phyloP scores from a whole-genome alignment of 2,329 filamentous ascomycete species.

The Venturia nashicola region DNA sequence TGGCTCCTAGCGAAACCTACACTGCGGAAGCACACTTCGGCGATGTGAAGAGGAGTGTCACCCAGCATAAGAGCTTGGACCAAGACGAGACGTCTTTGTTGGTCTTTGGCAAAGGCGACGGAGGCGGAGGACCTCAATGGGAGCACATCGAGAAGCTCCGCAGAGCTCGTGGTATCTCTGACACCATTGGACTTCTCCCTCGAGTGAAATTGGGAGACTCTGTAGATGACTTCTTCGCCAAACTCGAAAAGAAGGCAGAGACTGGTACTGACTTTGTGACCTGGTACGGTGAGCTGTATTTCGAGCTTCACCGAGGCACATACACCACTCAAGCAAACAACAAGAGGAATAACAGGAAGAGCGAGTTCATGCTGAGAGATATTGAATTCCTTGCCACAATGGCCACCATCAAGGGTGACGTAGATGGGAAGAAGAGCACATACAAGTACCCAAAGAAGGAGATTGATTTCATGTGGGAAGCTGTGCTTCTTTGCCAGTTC shows the following conservation, averaged over 20 bases:
- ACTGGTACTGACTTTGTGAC: slow-evolving; percentile 64
- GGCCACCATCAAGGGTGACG: slow-evolving; percentile 58
- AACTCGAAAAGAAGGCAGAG: slow-evolving; percentile 64
- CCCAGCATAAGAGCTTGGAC: slow-evolving; percentile 90
- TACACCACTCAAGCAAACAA: slow-evolving; percentile 98
- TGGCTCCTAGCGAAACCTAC: slow-evolving; percentile 92
- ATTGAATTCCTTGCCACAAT: slow-evolving; percentile 80
- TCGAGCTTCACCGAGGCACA: slow-evolving; percentile 91
- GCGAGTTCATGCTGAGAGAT: slow-evolving; percentile 75
- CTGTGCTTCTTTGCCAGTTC: slow-evolving; percentile 85
- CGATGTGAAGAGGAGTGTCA: slow-evolving; percentile 78
- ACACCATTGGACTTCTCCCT: slow-evolving; percentile 71
- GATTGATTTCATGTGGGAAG: slow-evolving; percentile 95
- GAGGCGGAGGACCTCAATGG: slow-evolving; percentile 88
- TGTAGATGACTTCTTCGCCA: slow-evolving; percentile 89
- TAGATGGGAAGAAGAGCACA: slow-evolving; percentile 18
- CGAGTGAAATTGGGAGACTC: slow-evolving; percentile 79
- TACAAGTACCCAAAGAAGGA: slow-evolving; percentile 91
- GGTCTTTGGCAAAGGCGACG: slow-evolving; percentile 93
- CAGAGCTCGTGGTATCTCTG: slow-evolving; percentile 80
- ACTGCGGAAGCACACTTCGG: slow-evolving; percentile 91
- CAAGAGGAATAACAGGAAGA: slow-evolving; percentile 82
- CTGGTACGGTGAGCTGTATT: slow-evolving; percentile 97
- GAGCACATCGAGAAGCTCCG: slow-evolving; percentile 90
- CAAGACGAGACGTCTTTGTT: slow-evolving; percentile 83